These are phyloP conservation scores for Pythium sp. DNA, from an alignment of 352 stramenopile genomes.

Conservation along the genomic window DNA sequence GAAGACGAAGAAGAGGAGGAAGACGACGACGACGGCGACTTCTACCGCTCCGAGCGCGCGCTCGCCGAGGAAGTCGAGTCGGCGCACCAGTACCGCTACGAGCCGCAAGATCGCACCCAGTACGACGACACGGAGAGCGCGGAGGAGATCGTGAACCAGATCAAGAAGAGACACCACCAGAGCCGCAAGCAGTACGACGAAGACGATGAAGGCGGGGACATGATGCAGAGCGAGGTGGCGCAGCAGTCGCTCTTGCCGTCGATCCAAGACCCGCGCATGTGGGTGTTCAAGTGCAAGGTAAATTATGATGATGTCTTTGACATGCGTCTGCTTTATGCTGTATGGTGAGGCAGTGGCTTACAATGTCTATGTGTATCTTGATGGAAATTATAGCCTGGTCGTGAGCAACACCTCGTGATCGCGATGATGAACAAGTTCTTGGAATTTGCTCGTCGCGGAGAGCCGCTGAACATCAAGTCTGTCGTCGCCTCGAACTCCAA, in stretches of 20 bases:
- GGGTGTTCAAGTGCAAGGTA: slow-evolving; percentile 90
- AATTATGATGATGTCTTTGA: background rate
- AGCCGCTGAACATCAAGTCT: slow-evolving; percentile 84
- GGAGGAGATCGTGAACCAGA: slow-evolving; percentile 83
- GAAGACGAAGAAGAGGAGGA: slow-evolving; percentile 87
- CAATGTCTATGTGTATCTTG: background rate
- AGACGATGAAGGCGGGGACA: slow-evolving; percentile 78
- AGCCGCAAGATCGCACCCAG: slow-evolving; percentile 66
- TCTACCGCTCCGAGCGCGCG: slow-evolving; percentile 72
- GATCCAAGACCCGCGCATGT: slow-evolving; percentile 88
- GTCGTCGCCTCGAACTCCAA: slow-evolving; percentile 87
- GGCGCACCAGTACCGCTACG: slow-evolving; percentile 64
- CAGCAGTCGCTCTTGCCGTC: slow-evolving; percentile 86
- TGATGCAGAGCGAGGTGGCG: slow-evolving; percentile 83
- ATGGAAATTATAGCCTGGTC: slow-evolving; percentile 43
- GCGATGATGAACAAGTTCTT: slow-evolving; percentile 91
- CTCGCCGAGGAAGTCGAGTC: slow-evolving; percentile 77
- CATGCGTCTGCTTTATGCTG: background rate
- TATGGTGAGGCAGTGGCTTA: background rate
- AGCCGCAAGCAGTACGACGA: slow-evolving; percentile 83
- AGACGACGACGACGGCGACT: slow-evolving; percentile 74
- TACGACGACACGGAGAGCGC: slow-evolving; percentile 81
- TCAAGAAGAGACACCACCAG: slow-evolving; percentile 88
- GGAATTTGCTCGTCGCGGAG: slow-evolving; percentile 77
- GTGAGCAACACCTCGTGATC: slow-evolving; percentile 84